Conservation (phyloP, 2,329 filamentous ascomycete genomes). For the Cladosporium sp. region DNA sequence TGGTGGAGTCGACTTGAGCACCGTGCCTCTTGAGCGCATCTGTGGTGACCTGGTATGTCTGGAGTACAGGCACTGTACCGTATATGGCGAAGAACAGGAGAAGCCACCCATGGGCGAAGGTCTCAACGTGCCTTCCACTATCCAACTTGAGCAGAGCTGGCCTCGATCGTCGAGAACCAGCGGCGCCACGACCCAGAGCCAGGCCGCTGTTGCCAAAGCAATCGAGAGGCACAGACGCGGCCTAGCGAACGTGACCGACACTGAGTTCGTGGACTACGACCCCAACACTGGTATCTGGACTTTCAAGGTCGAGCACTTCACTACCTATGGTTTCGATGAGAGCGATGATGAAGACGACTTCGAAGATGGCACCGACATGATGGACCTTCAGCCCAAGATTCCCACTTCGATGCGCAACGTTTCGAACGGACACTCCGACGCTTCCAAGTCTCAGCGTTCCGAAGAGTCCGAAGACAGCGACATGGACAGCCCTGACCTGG, state of each 20-base stretch:
- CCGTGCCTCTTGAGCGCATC: slow-evolving; percentile 74
- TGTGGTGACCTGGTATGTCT: slow-evolving; percentile 73
- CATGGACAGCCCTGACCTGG: slow-evolving; percentile 12
- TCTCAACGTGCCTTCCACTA: slow-evolving; percentile 83
- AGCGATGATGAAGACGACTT: slow-evolving; percentile 56
- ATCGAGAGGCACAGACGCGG: slow-evolving; percentile 79
- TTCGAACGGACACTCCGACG: slow-evolving; percentile 18
- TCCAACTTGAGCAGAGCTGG: slow-evolving; percentile 90
- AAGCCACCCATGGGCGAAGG: slow-evolving; percentile 85
- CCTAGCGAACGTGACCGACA: slow-evolving; percentile 73
- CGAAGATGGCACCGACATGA: slow-evolving; percentile 47
- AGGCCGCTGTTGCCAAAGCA: slow-evolving; percentile 50
- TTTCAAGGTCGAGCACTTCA: slow-evolving; percentile 94
- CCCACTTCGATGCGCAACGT: slow-evolving; percentile 1
- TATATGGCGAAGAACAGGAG: slow-evolving; percentile 70
- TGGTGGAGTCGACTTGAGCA: slow-evolving; percentile 70
- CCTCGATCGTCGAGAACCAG: slow-evolving; percentile 57
- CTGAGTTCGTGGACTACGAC: slow-evolving; percentile 78
- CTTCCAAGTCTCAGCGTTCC: not conserved
- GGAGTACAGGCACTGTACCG: slow-evolving; percentile 74
- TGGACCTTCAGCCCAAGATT: slow-evolving; percentile 11
- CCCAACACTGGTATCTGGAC: slow-evolving; percentile 78
- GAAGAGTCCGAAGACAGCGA: slow-evolving; percentile 10
- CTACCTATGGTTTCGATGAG: slow-evolving; percentile 85
- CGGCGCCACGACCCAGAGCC: slow-evolving; percentile 35